Evolutionary conservation across 768 basidiomycete genomes (phyloP).

Genomic region (Strobilomyces confusus): DNA sequence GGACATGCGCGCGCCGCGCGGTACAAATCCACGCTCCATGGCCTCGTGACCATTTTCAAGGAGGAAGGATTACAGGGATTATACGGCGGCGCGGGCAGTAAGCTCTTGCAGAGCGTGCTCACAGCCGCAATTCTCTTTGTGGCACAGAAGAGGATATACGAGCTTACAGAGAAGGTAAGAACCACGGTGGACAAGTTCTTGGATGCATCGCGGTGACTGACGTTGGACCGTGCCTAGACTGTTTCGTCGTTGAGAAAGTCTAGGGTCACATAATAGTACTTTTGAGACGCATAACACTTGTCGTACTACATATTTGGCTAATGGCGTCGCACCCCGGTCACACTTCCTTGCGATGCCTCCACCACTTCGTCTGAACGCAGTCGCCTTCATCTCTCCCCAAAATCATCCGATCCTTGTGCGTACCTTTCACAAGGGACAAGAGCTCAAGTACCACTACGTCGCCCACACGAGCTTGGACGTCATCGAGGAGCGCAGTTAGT

Average conservation of each 20-base stretch:
- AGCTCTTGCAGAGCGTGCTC: conserved; percentile 87
- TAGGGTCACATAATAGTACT: neutral
- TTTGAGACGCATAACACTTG: neutral
- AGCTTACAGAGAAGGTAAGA: conserved; percentile 54
- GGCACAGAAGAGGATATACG: conserved; percentile 78
- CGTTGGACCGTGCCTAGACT: conserved; percentile 6
- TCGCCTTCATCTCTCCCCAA: conserved; percentile 81
- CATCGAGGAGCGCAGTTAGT: conserved; percentile 85
- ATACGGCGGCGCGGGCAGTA: conserved; percentile 84
- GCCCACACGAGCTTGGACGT: conserved; percentile 89
- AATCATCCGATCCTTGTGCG: conserved; percentile 77
- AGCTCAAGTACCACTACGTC: conserved; percentile 85
- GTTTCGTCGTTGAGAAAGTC: conserved; percentile 11
- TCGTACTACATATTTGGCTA: too few relatives aligned
- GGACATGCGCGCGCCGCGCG: conserved; percentile 62
- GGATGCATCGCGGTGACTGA: neutral
- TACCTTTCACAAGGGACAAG: conserved; percentile 57
- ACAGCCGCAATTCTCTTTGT: conserved; percentile 94
- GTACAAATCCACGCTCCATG: conserved; percentile 75
- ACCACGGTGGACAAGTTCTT: neutral
- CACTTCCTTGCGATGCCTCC: conserved; percentile 49
- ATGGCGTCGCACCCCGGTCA: too few relatives aligned
- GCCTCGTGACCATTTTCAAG: conserved; percentile 69
- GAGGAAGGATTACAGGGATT: conserved; percentile 81
- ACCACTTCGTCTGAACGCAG: conserved; percentile 70